Base-by-base conservation (phyloP, 2,329 filamentous ascomycete species). In the Shiraia bambusicola region DNA sequence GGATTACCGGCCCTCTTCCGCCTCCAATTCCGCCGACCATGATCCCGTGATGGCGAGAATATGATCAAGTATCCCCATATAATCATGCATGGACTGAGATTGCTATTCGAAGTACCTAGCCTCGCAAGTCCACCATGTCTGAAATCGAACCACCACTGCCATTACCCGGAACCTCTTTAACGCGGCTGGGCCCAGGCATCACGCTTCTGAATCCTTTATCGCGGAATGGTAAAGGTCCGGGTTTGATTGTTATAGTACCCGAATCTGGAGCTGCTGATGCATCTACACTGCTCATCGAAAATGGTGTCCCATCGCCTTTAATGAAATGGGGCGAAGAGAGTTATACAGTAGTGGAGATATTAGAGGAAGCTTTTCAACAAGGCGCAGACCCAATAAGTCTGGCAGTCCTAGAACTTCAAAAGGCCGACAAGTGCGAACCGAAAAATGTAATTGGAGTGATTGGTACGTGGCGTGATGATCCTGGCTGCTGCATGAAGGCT, bases 311-410 rank as follows among this genome's bases (percentile, higher is more conserved):
- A 14, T 47, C 46, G 15, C 40, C 40, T 17, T 26, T 50, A 6
- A 41, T 78, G 42, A 87, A 86, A 63, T 86, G 83, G 83, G 82
- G 81, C 0, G 82, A 87, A 59, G 83, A 86, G 59, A 80, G 82
- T 0, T 86, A 79, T 49, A 26, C 24, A 13, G 37, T 28, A 28
- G 34, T 28, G 11, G 26, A 37, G 9, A 25, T 19, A 2, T 15
- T 48, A 27, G 33, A 28, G 27, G 32, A 28, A 35, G 27, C 31
- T 41, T n/a, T 40, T 40, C 7, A 13, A 39, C 24, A 45, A 26
- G 13, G 29, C 29, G 11, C 29, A 10, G 29, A 31, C 29, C 29
- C 29, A 5, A 31, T 31, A 12, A 31, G 12, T 10, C 13, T 31
- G 3, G 29, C 29, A 15, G 29, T 31, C 2, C 4, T 13, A 15